Evolutionary conservation across 139 green algal genomes (phyloP).

Genomic region (Chlorella sp.): DNA sequence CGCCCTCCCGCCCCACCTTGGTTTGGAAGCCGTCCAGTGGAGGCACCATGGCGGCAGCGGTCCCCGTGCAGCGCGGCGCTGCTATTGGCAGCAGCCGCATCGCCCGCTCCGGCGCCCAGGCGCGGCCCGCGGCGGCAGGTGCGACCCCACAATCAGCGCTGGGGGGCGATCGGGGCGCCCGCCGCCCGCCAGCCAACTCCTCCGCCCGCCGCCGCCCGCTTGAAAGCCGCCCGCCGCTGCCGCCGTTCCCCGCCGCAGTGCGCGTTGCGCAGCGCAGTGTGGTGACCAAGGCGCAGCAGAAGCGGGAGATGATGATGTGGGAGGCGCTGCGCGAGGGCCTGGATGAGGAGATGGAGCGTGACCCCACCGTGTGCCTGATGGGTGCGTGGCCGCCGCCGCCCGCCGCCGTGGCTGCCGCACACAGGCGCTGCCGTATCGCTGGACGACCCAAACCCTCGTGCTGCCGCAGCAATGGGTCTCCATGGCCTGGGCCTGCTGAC

Average conservation of each 20-base stretch:
- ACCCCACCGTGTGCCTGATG: constrained; percentile 92
- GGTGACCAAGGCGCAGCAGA: constrained; percentile 36
- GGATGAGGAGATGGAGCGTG: constrained; percentile 97
- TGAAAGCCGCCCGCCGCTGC: no score
- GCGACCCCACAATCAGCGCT: neutral
- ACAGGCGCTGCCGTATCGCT: no score
- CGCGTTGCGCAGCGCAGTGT: neutral
- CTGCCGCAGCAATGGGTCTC: no score
- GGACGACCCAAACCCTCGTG: no score
- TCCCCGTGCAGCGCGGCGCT: constrained; percentile 1
- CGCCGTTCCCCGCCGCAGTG: constrained; percentile 14
- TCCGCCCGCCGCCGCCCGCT: no score
- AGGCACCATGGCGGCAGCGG: constrained; percentile 20
- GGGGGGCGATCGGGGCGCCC: neutral
- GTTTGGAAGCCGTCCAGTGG: neutral
- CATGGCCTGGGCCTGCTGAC: no score
- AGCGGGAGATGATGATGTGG: constrained; percentile 93
- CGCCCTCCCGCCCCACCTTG: no score
- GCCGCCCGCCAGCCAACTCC: no score
- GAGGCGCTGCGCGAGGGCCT: constrained; percentile 88
- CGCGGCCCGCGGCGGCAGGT: constrained; percentile 11
- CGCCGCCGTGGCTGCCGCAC: neutral
- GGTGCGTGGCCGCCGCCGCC: constrained; percentile 60
- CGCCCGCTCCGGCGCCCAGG: neutral
- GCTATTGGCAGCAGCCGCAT: constrained; percentile 21